phyloP scores from a whole-genome alignment of 2,329 filamentous ascomycete genomes.

The Allantophomopsis cytisporea region DNA sequence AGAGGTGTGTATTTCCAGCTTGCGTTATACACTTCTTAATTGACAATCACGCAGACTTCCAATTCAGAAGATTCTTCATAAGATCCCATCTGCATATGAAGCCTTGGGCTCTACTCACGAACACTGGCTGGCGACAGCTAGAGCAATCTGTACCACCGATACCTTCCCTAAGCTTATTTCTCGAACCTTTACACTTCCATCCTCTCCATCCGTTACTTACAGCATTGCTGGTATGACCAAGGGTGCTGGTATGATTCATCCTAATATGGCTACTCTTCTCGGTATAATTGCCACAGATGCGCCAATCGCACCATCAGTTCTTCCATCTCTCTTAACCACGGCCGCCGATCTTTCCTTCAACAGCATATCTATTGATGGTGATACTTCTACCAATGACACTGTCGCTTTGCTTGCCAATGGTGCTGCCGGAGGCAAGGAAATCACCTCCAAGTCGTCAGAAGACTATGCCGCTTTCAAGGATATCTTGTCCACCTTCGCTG shows the following conservation, averaged over 20 bases:
- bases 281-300: constrained; percentile 88
- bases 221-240: constrained; percentile 91
- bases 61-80: constrained; percentile 76
- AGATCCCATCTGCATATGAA: constrained; percentile 64
- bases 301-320: constrained; percentile 53
- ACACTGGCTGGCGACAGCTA: constrained; percentile 76
- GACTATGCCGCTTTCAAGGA: constrained; percentile 61
- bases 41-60: constrained; percentile 45
- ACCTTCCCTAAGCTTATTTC: constrained; percentile 96
- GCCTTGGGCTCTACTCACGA: constrained; percentile 64
- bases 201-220: constrained; percentile 63
- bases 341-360: constrained; percentile 85
- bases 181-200: constrained; percentile 70
- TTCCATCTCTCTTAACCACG: constrained; percentile 56
- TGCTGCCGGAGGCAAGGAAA: constrained; percentile 60
- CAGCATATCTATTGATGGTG: constrained; percentile 91
- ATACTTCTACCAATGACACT: constrained; percentile 96
- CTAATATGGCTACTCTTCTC: constrained; percentile 94
- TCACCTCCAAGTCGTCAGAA: constrained; percentile 35
- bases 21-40: too few relatives aligned
- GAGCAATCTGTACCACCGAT: constrained; percentile 94
- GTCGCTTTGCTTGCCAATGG: constrained; percentile 92
- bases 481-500: constrained; percentile 64
- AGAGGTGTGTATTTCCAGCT: constrained; percentile 40
- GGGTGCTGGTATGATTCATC: constrained; percentile 97